Conservation (phyloP, 495 filamentous ascomycete genomes). For the Penicilliopsis zonata region DNA sequence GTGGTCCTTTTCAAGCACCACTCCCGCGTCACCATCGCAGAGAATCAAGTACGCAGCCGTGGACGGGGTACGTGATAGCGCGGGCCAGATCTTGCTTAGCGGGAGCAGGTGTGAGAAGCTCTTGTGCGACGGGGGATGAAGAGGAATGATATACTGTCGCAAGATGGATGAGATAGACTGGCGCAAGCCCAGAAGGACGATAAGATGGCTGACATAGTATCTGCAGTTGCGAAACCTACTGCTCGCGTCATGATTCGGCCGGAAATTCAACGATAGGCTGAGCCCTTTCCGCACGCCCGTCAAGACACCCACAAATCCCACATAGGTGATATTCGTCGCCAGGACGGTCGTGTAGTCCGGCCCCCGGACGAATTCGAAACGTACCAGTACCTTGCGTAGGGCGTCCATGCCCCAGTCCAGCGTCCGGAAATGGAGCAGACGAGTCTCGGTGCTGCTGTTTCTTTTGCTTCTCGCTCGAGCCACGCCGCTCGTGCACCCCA, state of each 20-base stretch:
- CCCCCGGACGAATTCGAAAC: constrained; percentile 41
- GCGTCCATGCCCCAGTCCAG: constrained; percentile 58
- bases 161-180: constrained; percentile 44
- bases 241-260: constrained; percentile 39
- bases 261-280: constrained; percentile 53
- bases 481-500: constrained; percentile 56
- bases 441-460: constrained; percentile 9
- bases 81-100: no score
- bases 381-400: constrained; percentile 42
- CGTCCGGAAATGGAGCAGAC: constrained; percentile 53
- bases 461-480: constrained; percentile 14
- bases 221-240: constrained; percentile 23
- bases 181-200: constrained; percentile 45
- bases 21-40: constrained; percentile 30
- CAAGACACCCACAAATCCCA: constrained; percentile 50
- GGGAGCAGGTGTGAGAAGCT: no score
- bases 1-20: constrained; percentile 48
- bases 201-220: constrained; percentile 36
- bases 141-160: constrained; percentile 29
- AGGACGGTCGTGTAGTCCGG: constrained; percentile 25
- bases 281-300: constrained; percentile 46
- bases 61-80: constrained; percentile 10
- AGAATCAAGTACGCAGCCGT: constrained; percentile 50
- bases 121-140: not conserved
- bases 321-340: constrained; percentile 48